A percentile compares a stretch with the other conserved stretches of the same genome.
phyloP scores from a whole-genome alignment of 2,329 filamentous ascomycete genomes.

The Trichoderma cornu-damae region DNA sequence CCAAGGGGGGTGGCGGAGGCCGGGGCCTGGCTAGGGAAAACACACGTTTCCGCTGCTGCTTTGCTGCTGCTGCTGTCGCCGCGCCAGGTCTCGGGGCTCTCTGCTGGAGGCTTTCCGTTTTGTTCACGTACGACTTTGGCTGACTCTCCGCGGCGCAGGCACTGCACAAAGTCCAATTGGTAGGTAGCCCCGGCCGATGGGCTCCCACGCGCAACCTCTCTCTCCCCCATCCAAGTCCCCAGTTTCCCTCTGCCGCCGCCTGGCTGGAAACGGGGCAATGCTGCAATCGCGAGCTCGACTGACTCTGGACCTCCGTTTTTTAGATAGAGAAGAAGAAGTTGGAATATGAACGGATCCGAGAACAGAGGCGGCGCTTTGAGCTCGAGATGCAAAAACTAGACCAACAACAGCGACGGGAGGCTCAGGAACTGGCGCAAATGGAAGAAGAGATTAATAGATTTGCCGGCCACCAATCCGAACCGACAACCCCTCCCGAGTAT shows the following conservation, averaged over 20 bases:
- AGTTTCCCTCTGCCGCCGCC: neutral
- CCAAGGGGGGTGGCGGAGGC: too few relatives aligned
- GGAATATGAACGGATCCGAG: conserved; percentile 85
- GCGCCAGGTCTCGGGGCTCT: neutral
- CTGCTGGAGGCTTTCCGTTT: neutral
- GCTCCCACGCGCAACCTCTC: conserved; percentile 1
- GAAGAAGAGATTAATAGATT: conserved; percentile 66
- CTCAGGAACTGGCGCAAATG: conserved; percentile 78
- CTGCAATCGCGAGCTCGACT: neutral
- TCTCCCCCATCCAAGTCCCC: conserved; percentile 8
- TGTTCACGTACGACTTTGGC: conserved; percentile 12
- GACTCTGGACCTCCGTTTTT: neutral
- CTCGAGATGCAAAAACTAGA: conserved; percentile 88
- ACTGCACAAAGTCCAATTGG: conserved; percentile 70
- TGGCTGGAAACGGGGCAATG: neutral
- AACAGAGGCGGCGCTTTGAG: conserved; percentile 85
- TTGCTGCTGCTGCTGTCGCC: neutral
- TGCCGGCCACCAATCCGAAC: conserved; percentile 81
- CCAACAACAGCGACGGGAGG: conserved; percentile 74
- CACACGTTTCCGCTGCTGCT: neutral
- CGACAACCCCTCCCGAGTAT: conserved; percentile 92
- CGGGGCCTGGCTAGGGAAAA: neutral
- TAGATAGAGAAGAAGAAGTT: conserved; percentile 91
- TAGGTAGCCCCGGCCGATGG: conserved; percentile 43
- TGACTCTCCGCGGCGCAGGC: conserved; percentile 39